Percentiles rank a stretch among this genome's conserved stretches.
Evolutionary conservation across 495 filamentous ascomycete genomes (phyloP).

Genomic region (Oleoguttula mirabilis): DNA sequence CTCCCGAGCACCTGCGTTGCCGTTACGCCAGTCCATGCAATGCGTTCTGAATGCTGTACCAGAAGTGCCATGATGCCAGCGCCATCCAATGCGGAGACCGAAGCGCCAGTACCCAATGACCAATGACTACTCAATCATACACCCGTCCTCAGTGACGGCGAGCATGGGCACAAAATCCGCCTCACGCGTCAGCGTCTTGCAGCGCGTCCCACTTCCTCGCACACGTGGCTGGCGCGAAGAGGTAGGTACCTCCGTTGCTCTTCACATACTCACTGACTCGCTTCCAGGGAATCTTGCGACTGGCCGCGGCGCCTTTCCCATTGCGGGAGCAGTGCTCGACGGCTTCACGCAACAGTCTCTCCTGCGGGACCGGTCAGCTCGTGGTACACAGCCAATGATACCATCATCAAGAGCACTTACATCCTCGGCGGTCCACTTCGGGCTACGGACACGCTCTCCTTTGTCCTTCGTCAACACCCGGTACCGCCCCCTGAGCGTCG

Average conservation of each 20-base stretch:
- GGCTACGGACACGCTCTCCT: conserved; percentile 35
- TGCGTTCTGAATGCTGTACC: too few relatives aligned
- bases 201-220: conserved; percentile 59
- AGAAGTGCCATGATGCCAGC: background rate
- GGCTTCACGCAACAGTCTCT: background rate
- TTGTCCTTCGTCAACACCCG: conserved; percentile 60
- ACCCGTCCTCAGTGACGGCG: too few relatives aligned
- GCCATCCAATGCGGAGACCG: background rate
- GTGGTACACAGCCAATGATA: background rate
- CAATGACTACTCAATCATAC: background rate
- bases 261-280: conserved; percentile 61
- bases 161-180: too few relatives aligned
- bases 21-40: background rate
- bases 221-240: conserved; percentile 76
- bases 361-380: background rate
- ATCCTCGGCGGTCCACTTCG: conserved; percentile 62
- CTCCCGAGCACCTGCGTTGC: background rate
- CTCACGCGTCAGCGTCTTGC: background rate
- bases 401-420: conserved; percentile 42
- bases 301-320: background rate
- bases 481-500: conserved; percentile 54
- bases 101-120: background rate
- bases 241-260: conserved; percentile 61
- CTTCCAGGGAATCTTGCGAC: conserved; percentile 68
- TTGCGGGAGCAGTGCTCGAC: background rate